These are phyloP conservation scores for Phytopythium oedochilum DNA, from an alignment of 352 stramenopile genomes.

Conservation along the genomic window DNA sequence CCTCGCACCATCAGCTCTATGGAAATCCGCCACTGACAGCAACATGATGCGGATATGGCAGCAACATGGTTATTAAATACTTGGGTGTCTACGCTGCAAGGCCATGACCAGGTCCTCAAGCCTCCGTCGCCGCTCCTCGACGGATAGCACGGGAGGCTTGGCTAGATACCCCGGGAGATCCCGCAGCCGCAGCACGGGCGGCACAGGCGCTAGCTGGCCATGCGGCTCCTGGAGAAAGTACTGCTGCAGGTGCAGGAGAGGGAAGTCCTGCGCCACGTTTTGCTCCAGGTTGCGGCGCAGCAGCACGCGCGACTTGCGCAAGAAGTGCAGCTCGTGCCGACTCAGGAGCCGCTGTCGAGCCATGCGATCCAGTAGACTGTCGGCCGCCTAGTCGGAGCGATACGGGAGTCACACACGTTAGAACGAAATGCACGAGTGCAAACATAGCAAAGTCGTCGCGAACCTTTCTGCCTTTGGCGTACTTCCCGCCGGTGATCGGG, in stretches of 20 bases:
- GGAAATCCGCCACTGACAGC: background rate
- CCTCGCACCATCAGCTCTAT: background rate
- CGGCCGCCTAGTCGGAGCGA: conserved; percentile 35
- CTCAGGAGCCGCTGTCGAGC: conserved; percentile 45
- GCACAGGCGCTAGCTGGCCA: conserved; percentile 33
- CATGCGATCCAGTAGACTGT: conserved; percentile 58
- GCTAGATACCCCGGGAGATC: conserved; percentile 40
- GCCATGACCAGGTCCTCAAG: conserved; percentile 26
- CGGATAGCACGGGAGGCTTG: conserved; percentile 10
- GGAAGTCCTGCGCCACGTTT: conserved; percentile 55
- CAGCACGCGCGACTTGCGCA: conserved; percentile 51
- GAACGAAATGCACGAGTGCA: too few species aligned
- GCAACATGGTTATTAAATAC: conserved; percentile 1
- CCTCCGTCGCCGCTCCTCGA: conserved; percentile 11
- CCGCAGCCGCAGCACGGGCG: conserved; percentile 38
- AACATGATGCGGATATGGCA: background rate
- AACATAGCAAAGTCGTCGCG: too few species aligned
- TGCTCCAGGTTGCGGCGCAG: conserved; percentile 50
- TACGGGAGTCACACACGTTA: too few species aligned
- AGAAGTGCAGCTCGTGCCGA: conserved; percentile 32
- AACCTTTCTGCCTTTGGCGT: conserved; percentile 41
- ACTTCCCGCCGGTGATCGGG: conserved; percentile 32
- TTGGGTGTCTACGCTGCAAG: conserved; percentile 13
- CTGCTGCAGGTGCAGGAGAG: conserved; percentile 45
- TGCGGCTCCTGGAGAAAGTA: conserved; percentile 44